These are phyloP conservation scores for Aspergillus brunneoviolaceus DNA, from an alignment of 2,329 filamentous ascomycete species.

Conservation along the genomic window DNA sequence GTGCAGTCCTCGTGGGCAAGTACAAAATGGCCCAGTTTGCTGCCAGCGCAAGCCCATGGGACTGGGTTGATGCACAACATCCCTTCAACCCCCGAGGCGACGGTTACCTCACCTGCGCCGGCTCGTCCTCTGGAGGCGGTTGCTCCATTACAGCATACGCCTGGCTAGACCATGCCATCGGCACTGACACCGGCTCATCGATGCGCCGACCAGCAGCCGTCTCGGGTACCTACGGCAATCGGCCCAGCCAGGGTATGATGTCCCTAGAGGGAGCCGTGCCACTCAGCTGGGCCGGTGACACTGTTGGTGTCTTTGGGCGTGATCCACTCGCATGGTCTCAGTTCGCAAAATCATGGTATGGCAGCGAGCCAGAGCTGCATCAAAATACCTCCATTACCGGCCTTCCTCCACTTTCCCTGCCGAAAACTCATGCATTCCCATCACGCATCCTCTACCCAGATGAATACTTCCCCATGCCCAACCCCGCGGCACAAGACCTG, in stretches of 20 bases:
- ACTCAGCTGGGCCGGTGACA: conserved; percentile 43
- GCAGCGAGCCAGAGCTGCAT: neutral
- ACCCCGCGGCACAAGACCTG: conserved; percentile 20
- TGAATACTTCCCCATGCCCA: conserved; percentile 21
- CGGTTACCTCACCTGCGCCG: conserved; percentile 31
- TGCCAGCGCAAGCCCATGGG: conserved; percentile 29
- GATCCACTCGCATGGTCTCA: conserved; percentile 17
- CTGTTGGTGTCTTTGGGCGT: conserved; percentile 44
- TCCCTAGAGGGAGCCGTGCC: conserved; percentile 45
- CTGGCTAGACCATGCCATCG: conserved; percentile 31
- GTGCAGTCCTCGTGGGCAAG: conserved; percentile 50
- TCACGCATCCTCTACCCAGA: conserved; percentile 17
- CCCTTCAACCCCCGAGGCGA: conserved; percentile 42
- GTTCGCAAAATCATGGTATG: conserved; percentile 16
- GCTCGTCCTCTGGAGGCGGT: conserved; percentile 22
- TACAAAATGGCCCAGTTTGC: conserved; percentile 37
- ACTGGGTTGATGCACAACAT: conserved; percentile 38
- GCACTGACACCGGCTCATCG: conserved; percentile 30
- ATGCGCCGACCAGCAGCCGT: conserved; percentile 28
- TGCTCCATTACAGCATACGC: conserved; percentile 32
- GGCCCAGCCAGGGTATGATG: conserved; percentile 46
- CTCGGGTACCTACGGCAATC: conserved; percentile 49
- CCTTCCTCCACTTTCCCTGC: conserved; percentile 1
- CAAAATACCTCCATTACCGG: conserved; percentile 9
- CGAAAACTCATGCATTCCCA: conserved; percentile 13